Evolutionary conservation across 192 early-diverging fungal species (phyloP).

Genomic region (Chytriomyces sp.): DNA sequence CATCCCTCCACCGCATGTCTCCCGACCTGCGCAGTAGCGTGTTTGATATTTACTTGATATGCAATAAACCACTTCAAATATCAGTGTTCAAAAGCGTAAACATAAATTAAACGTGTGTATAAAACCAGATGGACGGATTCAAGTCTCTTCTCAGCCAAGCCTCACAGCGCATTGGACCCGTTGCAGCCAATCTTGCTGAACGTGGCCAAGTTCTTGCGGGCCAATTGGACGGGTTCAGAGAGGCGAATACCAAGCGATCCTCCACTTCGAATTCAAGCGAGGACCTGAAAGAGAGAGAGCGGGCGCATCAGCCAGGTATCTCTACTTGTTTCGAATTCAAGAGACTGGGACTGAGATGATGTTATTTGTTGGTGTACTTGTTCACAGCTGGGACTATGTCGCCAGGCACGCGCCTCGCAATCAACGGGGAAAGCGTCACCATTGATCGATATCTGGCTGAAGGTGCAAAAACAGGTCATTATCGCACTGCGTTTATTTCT

Average conservation of each 20-base stretch:
- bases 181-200: not conserved
- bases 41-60: too few species aligned
- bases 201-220: not conserved
- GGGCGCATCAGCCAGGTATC: too few species aligned
- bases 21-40: too few species aligned
- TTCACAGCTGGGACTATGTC: constrained; percentile 57
- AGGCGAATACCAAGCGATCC: not conserved
- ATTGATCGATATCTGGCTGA: constrained; percentile 80
- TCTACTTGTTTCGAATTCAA: not conserved
- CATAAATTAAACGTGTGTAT: not conserved
- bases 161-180: not conserved
- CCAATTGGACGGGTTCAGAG: not conserved
- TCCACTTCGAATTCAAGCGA: not conserved
- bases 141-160: not conserved
- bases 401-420: constrained; percentile 65
- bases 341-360: not conserved
- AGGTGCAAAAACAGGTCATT: constrained; percentile 45
- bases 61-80: not conserved
- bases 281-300: not conserved
- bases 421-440: constrained; percentile 62
- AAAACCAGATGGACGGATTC: not conserved
- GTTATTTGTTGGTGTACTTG: not conserved
- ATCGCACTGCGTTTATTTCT: not conserved
- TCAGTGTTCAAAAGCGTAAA: constrained; percentile 4
- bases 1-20: too few species aligned